Percentiles rank a stretch among this genome's conserved stretches.
Evolutionary conservation across 2,329 filamentous ascomycete species (phyloP).

Genomic region (Hypoxylon sp.): DNA sequence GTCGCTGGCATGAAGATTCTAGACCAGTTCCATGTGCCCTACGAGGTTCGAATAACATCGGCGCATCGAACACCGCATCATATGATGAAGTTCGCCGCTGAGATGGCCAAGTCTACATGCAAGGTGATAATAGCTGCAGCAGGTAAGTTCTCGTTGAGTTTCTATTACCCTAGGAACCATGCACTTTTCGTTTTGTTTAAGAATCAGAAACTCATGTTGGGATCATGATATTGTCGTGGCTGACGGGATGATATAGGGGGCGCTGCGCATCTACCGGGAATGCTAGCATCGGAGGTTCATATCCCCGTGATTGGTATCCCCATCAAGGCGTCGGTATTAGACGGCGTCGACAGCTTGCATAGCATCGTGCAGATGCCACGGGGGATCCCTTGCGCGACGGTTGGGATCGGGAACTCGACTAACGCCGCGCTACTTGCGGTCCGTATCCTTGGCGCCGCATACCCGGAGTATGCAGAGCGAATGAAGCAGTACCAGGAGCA

Average conservation of each 20-base stretch:
- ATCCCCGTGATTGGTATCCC: conserved; percentile 83
- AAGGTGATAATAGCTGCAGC: conserved; percentile 82
- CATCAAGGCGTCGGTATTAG: conserved; percentile 77
- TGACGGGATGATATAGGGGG: conserved; percentile 59
- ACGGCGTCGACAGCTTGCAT: conserved; percentile 76
- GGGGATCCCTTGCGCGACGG: conserved; percentile 79
- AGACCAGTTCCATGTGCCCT: conserved; percentile 76
- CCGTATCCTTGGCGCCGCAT: conserved; percentile 71
- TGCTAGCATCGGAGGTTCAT: conserved; percentile 64
- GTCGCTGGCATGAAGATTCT: conserved; percentile 74
- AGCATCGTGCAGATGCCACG: conserved; percentile 83
- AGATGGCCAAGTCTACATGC: conserved; percentile 73
- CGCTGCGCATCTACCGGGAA: conserved; percentile 79
- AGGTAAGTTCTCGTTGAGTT: conserved; percentile 47
- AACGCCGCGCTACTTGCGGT: conserved; percentile 81
- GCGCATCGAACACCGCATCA: conserved; percentile 79
- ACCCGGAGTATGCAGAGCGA: conserved; percentile 66
- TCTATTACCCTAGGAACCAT: background rate
- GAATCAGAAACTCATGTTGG: background rate
- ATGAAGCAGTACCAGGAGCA: conserved; percentile 71
- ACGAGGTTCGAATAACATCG: conserved; percentile 80
- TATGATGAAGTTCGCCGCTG: conserved; percentile 75
- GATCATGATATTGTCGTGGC: background rate
- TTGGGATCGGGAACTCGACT: conserved; percentile 83
- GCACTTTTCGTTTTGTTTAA: background rate